These are phyloP conservation scores for Magnolia sinica DNA, from an alignment of 164 flowering plant genomes.

Conservation along the genomic window DNA sequence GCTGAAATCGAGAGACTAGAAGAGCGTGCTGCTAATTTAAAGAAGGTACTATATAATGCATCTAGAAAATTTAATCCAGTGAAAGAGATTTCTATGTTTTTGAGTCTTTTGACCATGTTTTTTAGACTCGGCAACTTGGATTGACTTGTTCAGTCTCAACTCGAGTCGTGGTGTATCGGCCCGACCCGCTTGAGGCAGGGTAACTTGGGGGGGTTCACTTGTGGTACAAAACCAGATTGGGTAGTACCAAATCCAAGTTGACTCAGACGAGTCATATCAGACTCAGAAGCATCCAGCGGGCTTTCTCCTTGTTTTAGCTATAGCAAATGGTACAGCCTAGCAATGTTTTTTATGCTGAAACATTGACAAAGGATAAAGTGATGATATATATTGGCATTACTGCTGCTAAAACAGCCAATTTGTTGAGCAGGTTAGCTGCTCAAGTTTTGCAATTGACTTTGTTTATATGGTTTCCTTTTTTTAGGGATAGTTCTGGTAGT, in stretches of 20 bases:
- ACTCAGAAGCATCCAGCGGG: background rate
- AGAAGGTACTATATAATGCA: constrained; percentile 45
- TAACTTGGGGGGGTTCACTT: too few species aligned
- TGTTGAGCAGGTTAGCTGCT: too few species aligned
- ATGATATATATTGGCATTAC: background rate
- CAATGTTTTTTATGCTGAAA: background rate
- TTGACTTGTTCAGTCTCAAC: background rate
- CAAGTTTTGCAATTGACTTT: too few species aligned
- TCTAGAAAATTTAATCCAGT: background rate
- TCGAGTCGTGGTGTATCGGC: background rate
- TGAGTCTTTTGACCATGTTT: too few species aligned
- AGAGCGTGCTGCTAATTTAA: constrained; percentile 49
- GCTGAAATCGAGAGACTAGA: constrained; percentile 60
- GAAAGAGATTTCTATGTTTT: background rate
- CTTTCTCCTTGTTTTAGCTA: background rate
- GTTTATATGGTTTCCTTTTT: too few species aligned
- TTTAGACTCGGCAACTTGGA: background rate
- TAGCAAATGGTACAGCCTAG: background rate
- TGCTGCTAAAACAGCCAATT: too few species aligned
- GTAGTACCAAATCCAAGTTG: too few species aligned
- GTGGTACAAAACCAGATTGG: too few species aligned
- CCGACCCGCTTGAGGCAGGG: too few species aligned
- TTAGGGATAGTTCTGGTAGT: too few species aligned
- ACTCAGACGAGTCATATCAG: too few species aligned
- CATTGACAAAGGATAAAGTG: background rate